Conservation (phyloP, 192 early-diverging fungal species). For the Rhizoclosmatium sp. region DNA sequence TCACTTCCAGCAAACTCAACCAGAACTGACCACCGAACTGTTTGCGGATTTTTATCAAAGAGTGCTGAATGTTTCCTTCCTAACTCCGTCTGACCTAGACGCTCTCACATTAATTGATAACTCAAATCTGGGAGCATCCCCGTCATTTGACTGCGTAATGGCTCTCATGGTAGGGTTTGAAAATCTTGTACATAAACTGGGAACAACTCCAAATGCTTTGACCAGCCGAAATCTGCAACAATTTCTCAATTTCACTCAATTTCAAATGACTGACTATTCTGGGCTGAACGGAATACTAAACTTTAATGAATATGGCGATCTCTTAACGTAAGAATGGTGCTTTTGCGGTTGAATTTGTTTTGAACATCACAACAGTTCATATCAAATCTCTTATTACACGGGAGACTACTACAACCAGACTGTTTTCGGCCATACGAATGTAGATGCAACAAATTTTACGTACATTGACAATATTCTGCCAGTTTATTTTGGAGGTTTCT, state of each 20-base stretch:
- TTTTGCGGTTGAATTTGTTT: background rate
- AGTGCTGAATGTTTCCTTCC: background rate
- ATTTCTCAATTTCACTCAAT: constrained; percentile 12
- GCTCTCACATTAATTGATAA: background rate
- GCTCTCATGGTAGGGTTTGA: constrained; percentile 6
- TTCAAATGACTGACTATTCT: background rate
- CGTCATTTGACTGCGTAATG: constrained; percentile 18
- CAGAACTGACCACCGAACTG: background rate
- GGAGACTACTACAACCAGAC: background rate
- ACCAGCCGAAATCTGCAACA: background rate
- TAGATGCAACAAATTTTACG: background rate
- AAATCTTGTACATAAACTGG: background rate
- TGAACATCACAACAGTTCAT: background rate
- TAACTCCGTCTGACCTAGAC: background rate
- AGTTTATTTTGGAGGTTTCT: background rate
- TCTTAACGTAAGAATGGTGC: background rate
- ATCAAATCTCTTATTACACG: constrained; percentile 4
- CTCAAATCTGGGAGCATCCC: background rate
- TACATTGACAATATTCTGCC: background rate
- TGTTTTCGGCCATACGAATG: constrained; percentile 7
- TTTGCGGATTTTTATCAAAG: background rate
- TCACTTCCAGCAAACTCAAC: background rate
- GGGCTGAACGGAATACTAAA: background rate
- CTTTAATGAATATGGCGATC: background rate
- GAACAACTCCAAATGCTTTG: background rate